Percentiles rank a stretch among this genome's conserved stretches.
phyloP scores from a whole-genome alignment of 352 stramenopile species.

The Pythium sukuiense region DNA sequence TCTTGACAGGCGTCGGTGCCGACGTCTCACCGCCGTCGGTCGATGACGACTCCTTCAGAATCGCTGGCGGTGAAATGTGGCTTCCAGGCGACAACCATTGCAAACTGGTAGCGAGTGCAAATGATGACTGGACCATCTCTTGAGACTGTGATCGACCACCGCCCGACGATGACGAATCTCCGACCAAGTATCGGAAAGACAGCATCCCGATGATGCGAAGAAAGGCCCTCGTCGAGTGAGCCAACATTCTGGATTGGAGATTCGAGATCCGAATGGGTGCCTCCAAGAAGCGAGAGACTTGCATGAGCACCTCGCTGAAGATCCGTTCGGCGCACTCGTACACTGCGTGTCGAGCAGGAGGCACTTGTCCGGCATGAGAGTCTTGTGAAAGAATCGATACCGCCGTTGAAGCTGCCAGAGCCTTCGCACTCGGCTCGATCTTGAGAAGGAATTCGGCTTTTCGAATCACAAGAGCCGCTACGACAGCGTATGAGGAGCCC shows the following conservation, averaged over 20 bases:
- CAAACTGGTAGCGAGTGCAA: conserved; percentile 60
- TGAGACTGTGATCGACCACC: conserved; percentile 28
- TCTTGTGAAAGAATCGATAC: conserved; percentile 54
- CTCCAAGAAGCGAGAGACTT: conserved; percentile 81
- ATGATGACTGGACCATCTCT: conserved; percentile 72
- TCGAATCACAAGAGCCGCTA: conserved; percentile 77
- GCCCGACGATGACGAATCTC: conserved; percentile 34
- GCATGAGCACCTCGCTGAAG: conserved; percentile 83
- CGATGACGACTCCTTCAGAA: conserved; percentile 21
- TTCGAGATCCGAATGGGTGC: conserved; percentile 69
- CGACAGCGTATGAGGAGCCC: conserved; percentile 77
- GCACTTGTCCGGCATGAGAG: conserved; percentile 27
- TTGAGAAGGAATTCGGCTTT: conserved; percentile 85
- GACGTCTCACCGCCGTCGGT: conserved; percentile 10
- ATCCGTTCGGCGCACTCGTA: conserved; percentile 80
- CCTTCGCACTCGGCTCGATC: conserved; percentile 75
- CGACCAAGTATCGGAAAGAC: conserved; percentile 77
- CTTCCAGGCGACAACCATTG: conserved; percentile 71
- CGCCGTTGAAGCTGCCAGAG: conserved; percentile 63
- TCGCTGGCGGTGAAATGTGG: conserved; percentile 4
- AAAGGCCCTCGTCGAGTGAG: conserved; percentile 74
- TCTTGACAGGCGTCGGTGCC: conserved; percentile 1
- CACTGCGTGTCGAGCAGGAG: conserved; percentile 48
- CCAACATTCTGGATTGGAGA: conserved; percentile 74
- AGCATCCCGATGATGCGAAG: conserved; percentile 74